Conservation (phyloP, 208 protist genomes). For the Leishmania lainsoni region DNA sequence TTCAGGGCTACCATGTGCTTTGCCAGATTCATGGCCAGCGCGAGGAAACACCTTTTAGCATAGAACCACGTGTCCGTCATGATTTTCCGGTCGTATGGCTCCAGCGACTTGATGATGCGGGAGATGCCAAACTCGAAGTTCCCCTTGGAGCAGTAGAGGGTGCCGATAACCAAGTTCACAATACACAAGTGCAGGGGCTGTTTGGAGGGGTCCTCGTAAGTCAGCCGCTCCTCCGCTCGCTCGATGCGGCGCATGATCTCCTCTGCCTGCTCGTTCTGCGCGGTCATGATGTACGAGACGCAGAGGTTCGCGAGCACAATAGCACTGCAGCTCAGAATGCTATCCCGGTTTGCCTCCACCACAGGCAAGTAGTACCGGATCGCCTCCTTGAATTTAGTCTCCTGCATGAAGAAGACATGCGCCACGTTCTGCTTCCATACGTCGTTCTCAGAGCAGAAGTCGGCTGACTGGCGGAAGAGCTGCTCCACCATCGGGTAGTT, state of each 20-base stretch:
- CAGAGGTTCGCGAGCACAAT: constrained; percentile 98
- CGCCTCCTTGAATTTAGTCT: constrained; percentile 95
- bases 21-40: constrained; percentile 95
- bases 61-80: constrained; percentile 98
- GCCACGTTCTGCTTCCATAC: constrained; percentile 98
- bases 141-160: constrained; percentile 98
- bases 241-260: constrained; percentile 97
- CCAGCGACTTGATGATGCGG: constrained; percentile 96
- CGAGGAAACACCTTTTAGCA: constrained; percentile 96
- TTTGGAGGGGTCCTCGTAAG: constrained; percentile 84
- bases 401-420: constrained; percentile 98
- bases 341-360: constrained; percentile 92
- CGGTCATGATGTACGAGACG: constrained; percentile 97
- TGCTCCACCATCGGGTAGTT: constrained; percentile 96
- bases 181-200: constrained; percentile 97
- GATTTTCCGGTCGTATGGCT: constrained; percentile 96
- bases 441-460: constrained; percentile 97
- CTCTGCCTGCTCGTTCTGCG: constrained; percentile 96
- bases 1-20: constrained; percentile 98
- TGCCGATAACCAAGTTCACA: constrained; percentile 98
- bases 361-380: constrained; percentile 97
- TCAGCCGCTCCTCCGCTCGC: constrained; percentile 94
- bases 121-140: constrained; percentile 98
- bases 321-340: constrained; percentile 93
- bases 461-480: constrained; percentile 94